Evolutionary conservation across 352 stramenopile genomes (phyloP).

Genomic region (Thalassiosira livingstoniorum): DNA sequence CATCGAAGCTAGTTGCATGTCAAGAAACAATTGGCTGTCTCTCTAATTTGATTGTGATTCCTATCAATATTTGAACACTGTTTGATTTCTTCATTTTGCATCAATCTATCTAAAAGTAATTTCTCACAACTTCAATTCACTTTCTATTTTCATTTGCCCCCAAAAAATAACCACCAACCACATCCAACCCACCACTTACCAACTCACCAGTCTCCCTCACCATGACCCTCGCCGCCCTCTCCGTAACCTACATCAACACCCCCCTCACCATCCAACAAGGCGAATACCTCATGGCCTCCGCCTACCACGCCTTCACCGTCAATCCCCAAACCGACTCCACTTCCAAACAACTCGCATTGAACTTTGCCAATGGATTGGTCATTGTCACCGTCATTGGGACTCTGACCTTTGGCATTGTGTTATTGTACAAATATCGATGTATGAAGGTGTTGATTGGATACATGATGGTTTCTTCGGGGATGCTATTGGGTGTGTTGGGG

Average conservation of each 20-base stretch:
- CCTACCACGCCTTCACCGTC: constrained; percentile 76
- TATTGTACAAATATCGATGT: constrained; percentile 85
- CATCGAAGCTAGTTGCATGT: too few species aligned
- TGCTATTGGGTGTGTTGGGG: constrained; percentile 83
- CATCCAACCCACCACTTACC: too few species aligned
- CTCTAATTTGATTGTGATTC: too few species aligned
- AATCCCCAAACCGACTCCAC: constrained; percentile 56
- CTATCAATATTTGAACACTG: too few species aligned
- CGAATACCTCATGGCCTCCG: constrained; percentile 62
- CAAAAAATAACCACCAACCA: too few species aligned
- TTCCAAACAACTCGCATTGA: constrained; percentile 74
- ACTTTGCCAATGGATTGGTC: constrained; percentile 86
- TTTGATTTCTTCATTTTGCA: constrained; percentile 19
- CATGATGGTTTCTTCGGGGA: constrained; percentile 86
- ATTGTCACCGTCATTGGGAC: constrained; percentile 83
- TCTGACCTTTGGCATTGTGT: constrained; percentile 87
- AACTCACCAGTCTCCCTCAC: constrained; percentile 47
- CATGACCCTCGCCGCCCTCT: constrained; percentile 53
- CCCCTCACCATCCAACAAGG: constrained; percentile 67
- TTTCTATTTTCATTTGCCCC: too few species aligned
- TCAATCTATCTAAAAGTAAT: not conserved
- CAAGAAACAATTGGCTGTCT: too few species aligned
- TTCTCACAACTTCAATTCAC: constrained; percentile 6
- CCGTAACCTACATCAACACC: constrained; percentile 64
- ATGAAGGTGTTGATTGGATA: constrained; percentile 88